phyloP scores from a whole-genome alignment of 306 rosid species.

The Delonix regia region DNA sequence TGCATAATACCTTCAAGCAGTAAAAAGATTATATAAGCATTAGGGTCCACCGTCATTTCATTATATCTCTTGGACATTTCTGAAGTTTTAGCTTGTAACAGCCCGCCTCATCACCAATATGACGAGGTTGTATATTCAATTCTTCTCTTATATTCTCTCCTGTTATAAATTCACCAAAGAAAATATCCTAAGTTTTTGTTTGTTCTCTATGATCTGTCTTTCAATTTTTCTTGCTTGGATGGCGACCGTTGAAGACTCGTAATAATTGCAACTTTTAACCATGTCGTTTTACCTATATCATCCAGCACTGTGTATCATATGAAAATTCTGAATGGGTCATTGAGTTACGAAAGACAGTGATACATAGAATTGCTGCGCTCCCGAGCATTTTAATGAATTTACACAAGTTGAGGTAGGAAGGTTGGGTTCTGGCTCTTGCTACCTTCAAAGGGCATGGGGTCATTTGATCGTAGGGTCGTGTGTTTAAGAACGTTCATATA shows the following conservation, averaged over 20 bases:
- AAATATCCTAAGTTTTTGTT: background rate
- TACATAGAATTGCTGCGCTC: background rate
- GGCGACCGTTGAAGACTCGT: background rate
- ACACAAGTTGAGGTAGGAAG: background rate
- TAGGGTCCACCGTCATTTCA: background rate
- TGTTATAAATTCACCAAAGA: background rate
- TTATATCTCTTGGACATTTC: conserved; percentile 6
- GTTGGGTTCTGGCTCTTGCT: conserved; percentile 28
- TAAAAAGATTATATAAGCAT: conserved; percentile 22
- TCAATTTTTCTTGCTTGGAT: background rate
- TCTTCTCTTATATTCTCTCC: background rate
- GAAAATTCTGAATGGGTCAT: background rate
- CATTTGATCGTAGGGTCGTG: background rate
- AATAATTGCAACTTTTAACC: background rate
- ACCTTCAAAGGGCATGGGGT: conserved; percentile 33
- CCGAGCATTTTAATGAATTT: background rate
- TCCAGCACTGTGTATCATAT: background rate
- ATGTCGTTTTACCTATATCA: background rate
- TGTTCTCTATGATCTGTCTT: background rate
- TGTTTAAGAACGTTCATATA: background rate
- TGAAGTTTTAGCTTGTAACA: conserved; percentile 36
- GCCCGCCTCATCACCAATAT: conserved; percentile 5
- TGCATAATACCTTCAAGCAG: background rate
- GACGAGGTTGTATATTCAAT: conserved; percentile 36
- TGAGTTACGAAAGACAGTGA: background rate